phyloP scores from a whole-genome alignment of 2,329 filamentous ascomycete genomes.

The Ceratocystis variospora region DNA sequence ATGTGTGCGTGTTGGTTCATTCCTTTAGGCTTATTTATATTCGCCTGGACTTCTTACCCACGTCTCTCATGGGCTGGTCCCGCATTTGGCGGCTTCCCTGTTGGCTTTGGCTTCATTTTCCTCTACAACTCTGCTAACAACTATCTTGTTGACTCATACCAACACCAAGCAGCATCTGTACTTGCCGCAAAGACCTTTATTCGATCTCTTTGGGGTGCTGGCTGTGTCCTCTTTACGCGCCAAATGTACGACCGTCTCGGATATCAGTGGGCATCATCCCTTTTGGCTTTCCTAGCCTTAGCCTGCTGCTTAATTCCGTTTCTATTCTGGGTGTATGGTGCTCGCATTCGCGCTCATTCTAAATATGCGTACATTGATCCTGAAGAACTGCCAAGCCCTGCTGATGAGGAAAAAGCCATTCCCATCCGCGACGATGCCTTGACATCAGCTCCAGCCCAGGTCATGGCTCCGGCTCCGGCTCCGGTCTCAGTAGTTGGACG shows the following conservation, averaged over 20 bases:
- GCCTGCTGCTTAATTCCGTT: slow-evolving; percentile 74
- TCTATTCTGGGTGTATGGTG: slow-evolving; percentile 67
- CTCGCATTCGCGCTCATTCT: slow-evolving; percentile 51
- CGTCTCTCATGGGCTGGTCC: slow-evolving; percentile 57
- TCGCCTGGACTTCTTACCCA: slow-evolving; percentile 50
- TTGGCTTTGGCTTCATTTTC: slow-evolving; percentile 74
- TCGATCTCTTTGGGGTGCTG: slow-evolving; percentile 67
- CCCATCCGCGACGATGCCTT: background rate
- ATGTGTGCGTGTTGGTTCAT: slow-evolving; percentile 63
- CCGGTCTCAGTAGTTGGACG: background rate
- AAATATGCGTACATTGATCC: slow-evolving; percentile 60
- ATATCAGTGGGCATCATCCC: slow-evolving; percentile 60
- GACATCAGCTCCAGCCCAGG: background rate
- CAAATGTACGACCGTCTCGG: slow-evolving; percentile 66
- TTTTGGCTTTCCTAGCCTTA: slow-evolving; percentile 60
- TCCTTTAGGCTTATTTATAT: slow-evolving; percentile 44
- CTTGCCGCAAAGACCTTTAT: slow-evolving; percentile 72
- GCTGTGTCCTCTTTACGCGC: slow-evolving; percentile 61
- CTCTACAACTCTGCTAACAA: slow-evolving; percentile 68
- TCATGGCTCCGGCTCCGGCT: too few species aligned
- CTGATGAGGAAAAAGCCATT: slow-evolving; percentile 14
- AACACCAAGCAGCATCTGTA: slow-evolving; percentile 63
- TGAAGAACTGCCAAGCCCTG: slow-evolving; percentile 28
- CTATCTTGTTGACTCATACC: slow-evolving; percentile 52
- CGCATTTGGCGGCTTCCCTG: slow-evolving; percentile 52